Base-by-base conservation (phyloP, 345 rosid genomes). In the Mangifera indica region DNA sequence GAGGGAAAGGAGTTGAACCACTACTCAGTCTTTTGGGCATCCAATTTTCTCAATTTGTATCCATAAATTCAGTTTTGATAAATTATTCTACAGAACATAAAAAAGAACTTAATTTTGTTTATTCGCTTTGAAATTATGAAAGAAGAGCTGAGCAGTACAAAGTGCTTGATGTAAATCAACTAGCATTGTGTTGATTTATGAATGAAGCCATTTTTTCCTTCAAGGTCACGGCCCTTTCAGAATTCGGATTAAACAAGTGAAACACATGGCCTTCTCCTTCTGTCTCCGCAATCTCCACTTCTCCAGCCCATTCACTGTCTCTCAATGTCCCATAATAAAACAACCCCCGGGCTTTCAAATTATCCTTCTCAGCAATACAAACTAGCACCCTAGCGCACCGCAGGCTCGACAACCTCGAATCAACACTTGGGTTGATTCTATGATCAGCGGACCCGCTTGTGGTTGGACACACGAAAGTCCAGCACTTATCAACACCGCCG, bases 301-400 rank as follows among this genome's bases (percentile, higher is more conserved):
- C 51, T 11, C 85, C 89, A 2, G 1, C 29, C 82, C 84, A 79
- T 1, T 79, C 82, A 51, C 79, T 75, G 10, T 55, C 48, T 67
- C 72, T 74, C 76, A 81, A 4, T 1, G 51, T 32, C 76, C 80
- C 84, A 32, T 62, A 59, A 54, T 80, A 86, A n/a, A 32, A 11
- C 67, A 49, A 37, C 18, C 86, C 86, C 26, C 83, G 75, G 0
- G 48, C 48, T 24, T 65, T 70, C 26, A 83, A 10, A 24, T 13
- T 0, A 45, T 86, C 89, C 32, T 78, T 78, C 78, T 78, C 89
- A 5, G 84, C 82, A 10, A 83, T 78, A 51, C 73, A 69, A 44
- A 80, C 71, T 17, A 81, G 57, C 5, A 81, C 72, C 75, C 67
- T 83, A 0, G 52, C 22, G 63, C 83, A 78, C 25, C 71, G 59